Evolutionary conservation across 1,139 yeast genomes (phyloP).

Genomic region (Pneumocystis wakefieldiae): DNA sequence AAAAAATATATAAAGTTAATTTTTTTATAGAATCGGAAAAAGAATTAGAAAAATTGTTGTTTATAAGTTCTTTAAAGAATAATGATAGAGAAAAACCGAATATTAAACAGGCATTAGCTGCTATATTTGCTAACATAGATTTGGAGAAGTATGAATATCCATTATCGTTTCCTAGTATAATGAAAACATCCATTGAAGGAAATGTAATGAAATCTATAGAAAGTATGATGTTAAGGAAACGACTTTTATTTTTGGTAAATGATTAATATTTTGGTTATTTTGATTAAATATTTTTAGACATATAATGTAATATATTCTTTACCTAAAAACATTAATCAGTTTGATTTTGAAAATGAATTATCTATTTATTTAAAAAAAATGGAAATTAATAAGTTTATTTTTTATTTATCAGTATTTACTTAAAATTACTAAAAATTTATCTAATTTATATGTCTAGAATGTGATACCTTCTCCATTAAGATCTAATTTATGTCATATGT

Average conservation of each 20-base stretch:
- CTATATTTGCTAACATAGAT: background rate
- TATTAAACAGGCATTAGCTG: background rate
- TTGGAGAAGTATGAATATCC: background rate
- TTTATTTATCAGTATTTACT: background rate
- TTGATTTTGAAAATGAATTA: background rate
- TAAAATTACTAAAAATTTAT: background rate
- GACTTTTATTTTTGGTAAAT: background rate
- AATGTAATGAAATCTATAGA: background rate
- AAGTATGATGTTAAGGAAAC: background rate
- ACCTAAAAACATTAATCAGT: background rate
- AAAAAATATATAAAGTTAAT: background rate
- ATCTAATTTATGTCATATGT: background rate
- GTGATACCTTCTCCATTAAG: background rate
- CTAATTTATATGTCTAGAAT: background rate
- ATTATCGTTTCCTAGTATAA: background rate
- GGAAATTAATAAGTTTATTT: background rate
- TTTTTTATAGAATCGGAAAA: background rate
- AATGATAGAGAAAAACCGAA: background rate
- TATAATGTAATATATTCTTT: background rate
- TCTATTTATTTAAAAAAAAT: background rate
- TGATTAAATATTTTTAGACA: background rate
- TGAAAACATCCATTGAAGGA: background rate
- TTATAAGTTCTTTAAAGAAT: background rate
- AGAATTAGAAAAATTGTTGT: background rate
- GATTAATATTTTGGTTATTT: background rate